Base-by-base conservation (phyloP, 192 early-diverging fungal genomes). In the Podila horticola region DNA sequence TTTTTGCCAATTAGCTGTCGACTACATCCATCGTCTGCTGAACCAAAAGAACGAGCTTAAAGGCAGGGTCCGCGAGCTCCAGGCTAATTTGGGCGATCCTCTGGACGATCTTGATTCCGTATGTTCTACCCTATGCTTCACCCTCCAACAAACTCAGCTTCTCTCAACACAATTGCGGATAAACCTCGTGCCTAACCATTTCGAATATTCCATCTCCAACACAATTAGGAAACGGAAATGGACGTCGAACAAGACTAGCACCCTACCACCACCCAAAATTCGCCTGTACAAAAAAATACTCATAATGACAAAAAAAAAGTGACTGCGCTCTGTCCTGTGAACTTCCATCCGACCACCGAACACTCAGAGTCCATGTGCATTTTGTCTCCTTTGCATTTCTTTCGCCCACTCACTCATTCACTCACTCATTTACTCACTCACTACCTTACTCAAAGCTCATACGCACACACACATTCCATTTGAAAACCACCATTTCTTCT, bases 21-120 rank as follows among this genome's bases (percentile, higher is more conserved):
- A 94, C 82, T 91, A 93, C 69, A 92, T 94, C 66, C 84, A 88
- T 52, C 87, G 91, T 38, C 67, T 94, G 41, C 60, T 93, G 45
- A 86, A 86, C 81, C 84, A 90, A 59, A 88, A 88, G 64, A 84
- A 82, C 60, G 85, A 88, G 11, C 58, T 88, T 20, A 88, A 88
- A 55, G 74, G 71, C 20, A 84, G 86, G 64, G 86, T 88, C 22
- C 77, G 84, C 30, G 84, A 86, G 30, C 67, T 88, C 34, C 85
- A 88, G 61, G 60, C 62, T 38, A 67, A 76, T 33, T 57, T 86
- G 11, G 87, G 87, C 17, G 87, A 88, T 61, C 58, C 82, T 49
- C 20, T 74, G 50, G 71, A 66, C 26, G 63, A 64, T 17, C 36
- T 57, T 60, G 62, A 63, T n/a, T 66, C 57, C 19, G 63, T 66